Conservation (phyloP, 2,329 filamentous ascomycete genomes). For the Trichoderma sp. region DNA sequence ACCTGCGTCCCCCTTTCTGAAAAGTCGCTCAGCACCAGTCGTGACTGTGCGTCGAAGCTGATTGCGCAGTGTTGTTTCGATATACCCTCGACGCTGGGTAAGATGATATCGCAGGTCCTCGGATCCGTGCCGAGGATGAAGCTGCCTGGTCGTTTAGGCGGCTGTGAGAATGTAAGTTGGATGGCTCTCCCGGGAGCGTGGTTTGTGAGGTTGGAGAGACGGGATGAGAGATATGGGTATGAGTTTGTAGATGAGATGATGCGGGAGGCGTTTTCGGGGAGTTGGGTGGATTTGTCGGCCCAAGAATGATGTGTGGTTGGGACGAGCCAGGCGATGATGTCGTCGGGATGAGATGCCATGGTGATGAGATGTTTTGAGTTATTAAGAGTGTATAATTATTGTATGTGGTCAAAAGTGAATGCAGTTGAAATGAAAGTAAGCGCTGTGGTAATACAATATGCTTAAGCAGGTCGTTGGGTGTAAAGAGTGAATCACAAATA, state of each 20-base stretch:
- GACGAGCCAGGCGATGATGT: slow-evolving; percentile 45
- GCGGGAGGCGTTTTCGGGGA: slow-evolving; percentile 36
- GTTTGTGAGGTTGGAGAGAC: slow-evolving; percentile 30
- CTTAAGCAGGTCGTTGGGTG: background rate
- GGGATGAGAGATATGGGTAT: slow-evolving; percentile 32
- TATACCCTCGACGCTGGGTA: slow-evolving; percentile 39
- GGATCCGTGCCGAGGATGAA: slow-evolving; percentile 44
- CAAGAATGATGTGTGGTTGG: slow-evolving; percentile 37
- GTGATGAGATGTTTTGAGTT: slow-evolving; percentile 20
- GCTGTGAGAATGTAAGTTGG: slow-evolving; percentile 39
- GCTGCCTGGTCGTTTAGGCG: slow-evolving; percentile 37
- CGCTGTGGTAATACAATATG: background rate
- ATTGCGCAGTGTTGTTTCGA: slow-evolving; percentile 41
- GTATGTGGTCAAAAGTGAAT: background rate
- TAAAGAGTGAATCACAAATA: slow-evolving; percentile 8
- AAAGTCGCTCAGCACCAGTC: slow-evolving; percentile 43
- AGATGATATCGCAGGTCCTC: slow-evolving; percentile 39
- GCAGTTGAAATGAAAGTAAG: background rate
- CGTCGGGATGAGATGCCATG: slow-evolving; percentile 27
- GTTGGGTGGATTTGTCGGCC: slow-evolving; percentile 37
- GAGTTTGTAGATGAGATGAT: slow-evolving; percentile 29
- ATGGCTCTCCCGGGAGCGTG: slow-evolving; percentile 35
- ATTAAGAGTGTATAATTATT: slow-evolving; percentile 4
- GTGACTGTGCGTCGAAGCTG: slow-evolving; percentile 41
- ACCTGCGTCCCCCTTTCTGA: slow-evolving; percentile 43